Evolutionary conservation across 352 stramenopile species (phyloP).

Genomic region (Pythium rhizo-oryzae): DNA sequence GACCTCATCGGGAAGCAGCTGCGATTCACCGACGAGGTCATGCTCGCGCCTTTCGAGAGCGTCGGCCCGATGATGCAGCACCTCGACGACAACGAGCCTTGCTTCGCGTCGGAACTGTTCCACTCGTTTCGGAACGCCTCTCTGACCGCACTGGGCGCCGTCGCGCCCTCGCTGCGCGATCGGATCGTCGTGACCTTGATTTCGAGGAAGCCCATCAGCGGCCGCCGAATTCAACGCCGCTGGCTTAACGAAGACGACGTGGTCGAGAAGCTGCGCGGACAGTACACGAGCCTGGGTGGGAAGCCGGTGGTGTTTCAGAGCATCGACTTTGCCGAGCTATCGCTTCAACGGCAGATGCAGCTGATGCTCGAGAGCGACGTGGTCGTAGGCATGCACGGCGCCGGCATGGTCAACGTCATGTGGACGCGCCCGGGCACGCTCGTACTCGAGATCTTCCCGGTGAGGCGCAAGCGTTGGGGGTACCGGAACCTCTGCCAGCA

Average conservation of each 20-base stretch:
- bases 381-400: conserved; percentile 84
- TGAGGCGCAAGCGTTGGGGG: conserved; percentile 51
- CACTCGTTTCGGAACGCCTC: conserved; percentile 41
- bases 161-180: not conserved
- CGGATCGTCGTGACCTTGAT: conserved; percentile 30
- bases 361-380: conserved; percentile 71
- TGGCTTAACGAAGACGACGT: conserved; percentile 40
- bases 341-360: conserved; percentile 63
- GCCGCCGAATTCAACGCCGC: conserved; percentile 27
- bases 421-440: conserved; percentile 56
- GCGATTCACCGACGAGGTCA: conserved; percentile 36
- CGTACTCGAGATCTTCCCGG: conserved; percentile 80
- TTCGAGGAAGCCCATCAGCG: conserved; percentile 26
- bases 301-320: conserved; percentile 47
- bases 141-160: conserved; percentile 5
- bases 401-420: conserved; percentile 75
- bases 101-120: conserved; percentile 53
- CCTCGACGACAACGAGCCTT: conserved; percentile 64
- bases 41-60: conserved; percentile 58
- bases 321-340: conserved; percentile 65
- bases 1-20: conserved; percentile 37
- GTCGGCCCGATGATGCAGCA: conserved; percentile 72
- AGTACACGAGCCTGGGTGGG: conserved; percentile 18
- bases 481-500: conserved; percentile 82
- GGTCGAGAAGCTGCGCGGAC: conserved; percentile 9